Evolutionary conservation across 2,329 filamentous ascomycete species (phyloP).

Genomic region (Scytalidium lignicola): DNA sequence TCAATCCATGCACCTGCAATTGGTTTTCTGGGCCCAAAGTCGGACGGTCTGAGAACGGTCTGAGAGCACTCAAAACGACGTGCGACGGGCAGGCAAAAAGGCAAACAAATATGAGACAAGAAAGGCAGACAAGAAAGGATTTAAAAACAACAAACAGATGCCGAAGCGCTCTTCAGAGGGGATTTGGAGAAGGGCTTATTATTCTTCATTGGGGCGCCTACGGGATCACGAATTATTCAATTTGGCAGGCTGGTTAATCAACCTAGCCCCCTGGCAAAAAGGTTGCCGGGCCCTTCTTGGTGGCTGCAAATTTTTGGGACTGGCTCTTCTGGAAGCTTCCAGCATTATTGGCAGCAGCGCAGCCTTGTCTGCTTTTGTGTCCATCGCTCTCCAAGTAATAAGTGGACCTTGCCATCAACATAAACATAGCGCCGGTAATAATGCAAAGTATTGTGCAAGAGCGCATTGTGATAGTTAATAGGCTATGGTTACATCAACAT

Average conservation of each 20-base stretch:
- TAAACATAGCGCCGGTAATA: too few relatives aligned
- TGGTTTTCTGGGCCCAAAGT: background rate
- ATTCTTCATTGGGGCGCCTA: background rate
- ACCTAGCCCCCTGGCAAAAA: background rate
- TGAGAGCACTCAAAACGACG: too few relatives aligned
- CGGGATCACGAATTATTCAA: background rate
- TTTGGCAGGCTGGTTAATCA: background rate
- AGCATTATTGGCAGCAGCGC: background rate
- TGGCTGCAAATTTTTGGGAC: background rate
- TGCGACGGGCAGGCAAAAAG: background rate
- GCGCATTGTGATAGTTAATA: too few relatives aligned
- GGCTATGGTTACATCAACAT: too few relatives aligned
- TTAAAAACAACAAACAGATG: too few relatives aligned
- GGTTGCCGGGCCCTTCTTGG: too few relatives aligned
- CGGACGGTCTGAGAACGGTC: background rate
- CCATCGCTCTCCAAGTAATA: too few relatives aligned
- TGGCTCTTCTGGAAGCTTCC: background rate
- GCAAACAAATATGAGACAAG: background rate
- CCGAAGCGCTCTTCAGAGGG: too few relatives aligned
- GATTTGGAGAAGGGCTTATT: background rate
- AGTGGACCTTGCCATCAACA: too few relatives aligned
- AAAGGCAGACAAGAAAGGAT: too few relatives aligned
- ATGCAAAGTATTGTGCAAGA: too few relatives aligned
- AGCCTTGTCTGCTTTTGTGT: too few relatives aligned
- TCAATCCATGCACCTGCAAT: background rate